phyloP scores from a whole-genome alignment of 768 basidiomycete species.

The Rhizopogon vinicolor region DNA sequence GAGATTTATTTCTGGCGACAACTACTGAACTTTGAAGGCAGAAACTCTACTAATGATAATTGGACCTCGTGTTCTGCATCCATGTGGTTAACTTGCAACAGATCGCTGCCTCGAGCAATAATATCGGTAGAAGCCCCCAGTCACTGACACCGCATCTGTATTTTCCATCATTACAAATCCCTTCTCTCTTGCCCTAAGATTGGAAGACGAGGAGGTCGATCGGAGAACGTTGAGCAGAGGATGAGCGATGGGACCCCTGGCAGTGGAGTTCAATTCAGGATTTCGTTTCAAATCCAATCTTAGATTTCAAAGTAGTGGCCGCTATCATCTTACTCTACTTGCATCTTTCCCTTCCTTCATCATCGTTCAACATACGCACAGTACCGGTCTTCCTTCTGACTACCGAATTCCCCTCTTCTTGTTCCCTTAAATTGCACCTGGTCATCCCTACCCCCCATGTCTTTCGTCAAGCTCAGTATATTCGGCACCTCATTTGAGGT shows the following conservation, averaged over 20 bases:
- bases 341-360: slow-evolving; percentile 8
- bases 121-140: not conserved
- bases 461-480: slow-evolving; percentile 97
- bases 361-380: slow-evolving; percentile 8
- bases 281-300: not conserved
- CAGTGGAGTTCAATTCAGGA: not conserved
- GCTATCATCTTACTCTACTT: slow-evolving; percentile 3
- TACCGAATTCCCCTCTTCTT: not conserved
- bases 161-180: not conserved
- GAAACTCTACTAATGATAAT: too few relatives aligned
- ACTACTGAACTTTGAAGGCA: too few relatives aligned
- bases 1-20: not conserved
- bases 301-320: not conserved
- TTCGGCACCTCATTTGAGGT: slow-evolving; percentile 98
- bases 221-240: not conserved
- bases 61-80: not conserved
- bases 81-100: not conserved
- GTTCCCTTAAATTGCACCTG: not conserved
- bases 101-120: not conserved
- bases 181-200: not conserved
- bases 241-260: not conserved
- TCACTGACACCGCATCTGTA: not conserved
- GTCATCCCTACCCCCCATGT: slow-evolving; percentile 44
- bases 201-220: not conserved
- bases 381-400: not conserved